Evolutionary conservation across 768 basidiomycete species (phyloP).

Genomic region (Mycena vulgaris): DNA sequence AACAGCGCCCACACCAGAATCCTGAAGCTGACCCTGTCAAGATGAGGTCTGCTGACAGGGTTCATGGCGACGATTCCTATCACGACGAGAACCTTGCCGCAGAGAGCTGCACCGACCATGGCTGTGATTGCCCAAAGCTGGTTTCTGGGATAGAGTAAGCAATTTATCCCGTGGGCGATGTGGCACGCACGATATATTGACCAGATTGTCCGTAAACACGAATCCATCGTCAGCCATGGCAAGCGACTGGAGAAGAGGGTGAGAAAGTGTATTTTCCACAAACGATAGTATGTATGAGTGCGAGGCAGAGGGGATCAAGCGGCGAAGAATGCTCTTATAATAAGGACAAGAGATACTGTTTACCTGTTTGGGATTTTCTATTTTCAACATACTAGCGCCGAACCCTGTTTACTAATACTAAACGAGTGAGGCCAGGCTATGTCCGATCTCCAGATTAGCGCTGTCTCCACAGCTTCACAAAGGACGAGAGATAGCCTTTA

Average conservation of each 20-base stretch:
- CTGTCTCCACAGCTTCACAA: too few species aligned
- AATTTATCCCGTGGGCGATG: neutral
- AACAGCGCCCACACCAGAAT: conserved; percentile 37
- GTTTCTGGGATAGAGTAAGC: conserved; percentile 13
- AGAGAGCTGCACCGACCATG: conserved; percentile 36
- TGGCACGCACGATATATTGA: conserved; percentile 16
- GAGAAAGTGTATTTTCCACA: too few species aligned
- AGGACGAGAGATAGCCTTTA: too few species aligned
- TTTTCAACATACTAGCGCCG: too few species aligned
- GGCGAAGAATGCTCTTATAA: too few species aligned
- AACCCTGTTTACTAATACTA: too few species aligned
- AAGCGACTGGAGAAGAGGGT: neutral
- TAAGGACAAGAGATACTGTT: too few species aligned
- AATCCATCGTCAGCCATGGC: conserved; percentile 18
- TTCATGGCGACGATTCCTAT: conserved; percentile 33
- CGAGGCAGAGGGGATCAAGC: too few species aligned
- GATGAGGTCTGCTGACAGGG: conserved; percentile 28
- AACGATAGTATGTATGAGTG: too few species aligned
- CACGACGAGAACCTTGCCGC: conserved; percentile 37
- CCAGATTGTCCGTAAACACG: conserved; percentile 11
- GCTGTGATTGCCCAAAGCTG: conserved; percentile 25
- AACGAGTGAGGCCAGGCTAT: too few species aligned
- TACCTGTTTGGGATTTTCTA: too few species aligned
- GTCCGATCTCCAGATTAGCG: too few species aligned
- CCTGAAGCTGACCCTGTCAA: conserved; percentile 43